phyloP scores from a whole-genome alignment of 1,284 basidiomycete species.

The Veloboletus limbatus region DNA sequence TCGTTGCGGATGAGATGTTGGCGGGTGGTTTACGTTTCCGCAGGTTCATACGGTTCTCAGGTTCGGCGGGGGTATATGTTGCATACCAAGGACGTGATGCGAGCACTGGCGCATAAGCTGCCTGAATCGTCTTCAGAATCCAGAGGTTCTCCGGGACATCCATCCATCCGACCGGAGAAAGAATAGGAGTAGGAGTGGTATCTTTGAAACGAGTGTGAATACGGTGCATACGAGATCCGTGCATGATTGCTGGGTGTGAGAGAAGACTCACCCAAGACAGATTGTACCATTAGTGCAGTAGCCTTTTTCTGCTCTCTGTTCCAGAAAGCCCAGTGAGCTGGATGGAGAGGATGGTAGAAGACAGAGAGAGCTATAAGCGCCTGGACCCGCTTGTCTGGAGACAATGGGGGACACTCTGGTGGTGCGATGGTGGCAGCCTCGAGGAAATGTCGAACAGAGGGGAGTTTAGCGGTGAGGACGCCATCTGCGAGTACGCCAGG shows the following conservation, averaged over 20 bases:
- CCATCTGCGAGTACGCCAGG: conserved; percentile 33
- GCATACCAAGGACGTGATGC: conserved; percentile 28
- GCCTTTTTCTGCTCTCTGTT: conserved; percentile 33
- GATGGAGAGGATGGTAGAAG: conserved; percentile 34
- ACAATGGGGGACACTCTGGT: conserved; percentile 30
- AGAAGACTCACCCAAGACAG: conserved; percentile 25
- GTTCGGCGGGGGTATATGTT: conserved; percentile 30
- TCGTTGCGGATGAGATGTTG: conserved; percentile 16
- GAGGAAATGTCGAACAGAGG: conserved; percentile 29
- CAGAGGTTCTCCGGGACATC: conserved; percentile 34
- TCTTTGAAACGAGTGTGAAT: conserved; percentile 23
- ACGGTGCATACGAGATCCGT: background rate
- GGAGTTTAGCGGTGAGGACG: conserved; percentile 31
- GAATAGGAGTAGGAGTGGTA: conserved; percentile 30
- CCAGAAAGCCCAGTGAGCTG: conserved; percentile 33
- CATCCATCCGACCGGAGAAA: conserved; percentile 36
- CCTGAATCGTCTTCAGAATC: conserved; percentile 33
- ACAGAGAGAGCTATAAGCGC: conserved; percentile 34
- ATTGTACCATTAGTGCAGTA: conserved; percentile 28
- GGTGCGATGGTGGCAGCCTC: conserved; percentile 25
- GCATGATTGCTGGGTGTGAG: conserved; percentile 3
- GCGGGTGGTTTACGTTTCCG: conserved; percentile 30
- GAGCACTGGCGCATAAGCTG: conserved; percentile 27
- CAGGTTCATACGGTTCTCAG: conserved; percentile 33
- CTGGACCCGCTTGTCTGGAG: conserved; percentile 29